A percentile compares a stretch with the other conserved stretches of the same genome.
phyloP scores from a whole-genome alignment of 1,284 basidiomycete genomes.

The Moniliophthora roreri region DNA sequence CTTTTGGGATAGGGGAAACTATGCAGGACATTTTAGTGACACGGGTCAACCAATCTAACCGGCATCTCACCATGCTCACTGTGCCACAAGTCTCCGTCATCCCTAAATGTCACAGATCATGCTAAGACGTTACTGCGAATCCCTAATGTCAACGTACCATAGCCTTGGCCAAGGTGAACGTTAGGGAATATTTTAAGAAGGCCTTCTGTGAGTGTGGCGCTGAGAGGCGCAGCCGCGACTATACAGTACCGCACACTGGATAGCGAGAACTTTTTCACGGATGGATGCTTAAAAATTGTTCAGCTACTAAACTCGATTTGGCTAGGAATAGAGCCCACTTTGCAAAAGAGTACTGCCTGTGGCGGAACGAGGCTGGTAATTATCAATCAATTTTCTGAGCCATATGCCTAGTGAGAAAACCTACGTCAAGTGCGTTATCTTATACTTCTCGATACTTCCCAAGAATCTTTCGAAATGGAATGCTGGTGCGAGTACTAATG shows the following conservation, averaged over 20 bases:
- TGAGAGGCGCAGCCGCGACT: conserved; percentile 59
- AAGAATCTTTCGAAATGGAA: conserved; percentile 22
- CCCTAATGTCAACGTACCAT: conserved; percentile 32
- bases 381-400: background rate
- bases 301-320: background rate
- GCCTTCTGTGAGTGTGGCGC: conserved; percentile 44
- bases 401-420: conserved; percentile 1
- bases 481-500: conserved; percentile 19
- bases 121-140: background rate
- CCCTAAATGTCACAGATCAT: conserved; percentile 10
- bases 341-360: conserved; percentile 24
- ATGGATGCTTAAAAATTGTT: conserved; percentile 37
- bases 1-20: conserved; percentile 19
- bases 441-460: conserved; percentile 19
- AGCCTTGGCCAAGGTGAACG: conserved; percentile 45
- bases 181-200: conserved; percentile 43
- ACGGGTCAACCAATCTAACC: background rate
- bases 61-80: conserved; percentile 16
- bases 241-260: conserved; percentile 47
- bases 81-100: conserved; percentile 24
- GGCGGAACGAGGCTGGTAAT: conserved; percentile 20
- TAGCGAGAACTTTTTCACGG: conserved; percentile 51
- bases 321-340: conserved; percentile 11
- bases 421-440: conserved; percentile 23
- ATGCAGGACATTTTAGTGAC: background rate